Conservation (phyloP, 192 early-diverging fungal genomes). For the Coemansia furcata region DNA sequence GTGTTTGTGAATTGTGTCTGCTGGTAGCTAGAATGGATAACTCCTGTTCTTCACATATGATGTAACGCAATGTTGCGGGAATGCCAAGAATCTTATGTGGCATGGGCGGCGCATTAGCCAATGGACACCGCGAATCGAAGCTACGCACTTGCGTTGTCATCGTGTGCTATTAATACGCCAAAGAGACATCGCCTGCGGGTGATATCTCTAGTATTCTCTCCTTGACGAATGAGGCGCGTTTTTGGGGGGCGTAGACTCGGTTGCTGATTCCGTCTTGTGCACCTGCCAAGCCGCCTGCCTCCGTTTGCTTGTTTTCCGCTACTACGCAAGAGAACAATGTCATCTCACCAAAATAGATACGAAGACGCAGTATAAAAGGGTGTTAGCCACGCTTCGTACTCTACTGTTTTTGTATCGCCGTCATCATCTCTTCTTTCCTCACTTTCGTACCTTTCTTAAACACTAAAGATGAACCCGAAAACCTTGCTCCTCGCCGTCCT, state of each 20-base stretch:
- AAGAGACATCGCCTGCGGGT: background rate
- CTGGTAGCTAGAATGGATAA: slow-evolving; percentile 1
- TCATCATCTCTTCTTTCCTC: background rate
- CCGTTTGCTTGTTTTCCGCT: slow-evolving; percentile 3
- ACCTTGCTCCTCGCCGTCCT: slow-evolving; percentile 10
- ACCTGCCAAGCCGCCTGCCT: background rate
- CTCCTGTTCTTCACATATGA: background rate
- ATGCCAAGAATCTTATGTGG: background rate
- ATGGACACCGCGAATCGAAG: background rate
- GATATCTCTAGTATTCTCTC: background rate
- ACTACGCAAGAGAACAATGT: background rate
- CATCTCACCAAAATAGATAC: background rate
- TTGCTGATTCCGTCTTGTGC: background rate
- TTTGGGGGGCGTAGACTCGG: background rate
- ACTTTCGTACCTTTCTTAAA: background rate
- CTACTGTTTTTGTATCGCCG: background rate
- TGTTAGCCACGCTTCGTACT: background rate
- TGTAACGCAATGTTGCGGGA: background rate
- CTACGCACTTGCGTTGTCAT: background rate
- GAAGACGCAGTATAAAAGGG: background rate
- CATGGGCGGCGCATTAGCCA: background rate
- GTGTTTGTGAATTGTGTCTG: background rate
- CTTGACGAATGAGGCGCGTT: background rate
- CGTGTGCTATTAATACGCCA: background rate
- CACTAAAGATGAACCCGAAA: slow-evolving; percentile 20